Evolutionary conservation across 2,329 filamentous ascomycete genomes (phyloP), one percentile per base, ranked within the genome.

Genomic region (Phialocephala subalpina): DNA sequence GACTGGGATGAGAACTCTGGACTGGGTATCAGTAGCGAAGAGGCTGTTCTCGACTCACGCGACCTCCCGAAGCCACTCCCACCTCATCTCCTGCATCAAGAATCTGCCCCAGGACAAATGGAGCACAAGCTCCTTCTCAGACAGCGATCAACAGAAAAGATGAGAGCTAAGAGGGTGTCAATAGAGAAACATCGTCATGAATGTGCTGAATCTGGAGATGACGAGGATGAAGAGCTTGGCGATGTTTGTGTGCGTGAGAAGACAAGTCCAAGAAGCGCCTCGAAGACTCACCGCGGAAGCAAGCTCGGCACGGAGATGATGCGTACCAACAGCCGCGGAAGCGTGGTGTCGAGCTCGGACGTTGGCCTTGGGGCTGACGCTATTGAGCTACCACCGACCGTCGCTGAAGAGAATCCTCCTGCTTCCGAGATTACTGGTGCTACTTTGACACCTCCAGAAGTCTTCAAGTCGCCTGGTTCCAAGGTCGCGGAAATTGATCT

Each of bases 261-360:
- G 79, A 58, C 61, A 29, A 66, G 83, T 81, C 67, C 80, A 78
- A 67, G 82, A 80, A 79, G 91, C 78, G 77, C 81, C 81, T 58
- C 71, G 66, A 88, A 89, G 18, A 82, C 84, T 42, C 84, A 92
- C 27, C 90, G 92, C 14, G 92, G 91, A 62, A 97, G 94, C 0
- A 97, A 97, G 78, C 86, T 98, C 1, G 94, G 94, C 1, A 96
- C 94, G 58, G 95, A 98, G 78, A 97, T 98, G 95, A 95, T 97
- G 93, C 89, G 95, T 57, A 97, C 95, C 22, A 97, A 97, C 77
- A 97, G 93, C 75, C 91, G 95, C 73, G 95, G 97, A 58, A 97
- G 94, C 74, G 87, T 92, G 40, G 73, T 78, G 6, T 77, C 75
- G 16, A 71, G 66, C 8, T 74, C 73, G 27, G 74, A 76, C 58